Conservation (phyloP, 1,139 yeast species). For the Kodamaea plutei region DNA sequence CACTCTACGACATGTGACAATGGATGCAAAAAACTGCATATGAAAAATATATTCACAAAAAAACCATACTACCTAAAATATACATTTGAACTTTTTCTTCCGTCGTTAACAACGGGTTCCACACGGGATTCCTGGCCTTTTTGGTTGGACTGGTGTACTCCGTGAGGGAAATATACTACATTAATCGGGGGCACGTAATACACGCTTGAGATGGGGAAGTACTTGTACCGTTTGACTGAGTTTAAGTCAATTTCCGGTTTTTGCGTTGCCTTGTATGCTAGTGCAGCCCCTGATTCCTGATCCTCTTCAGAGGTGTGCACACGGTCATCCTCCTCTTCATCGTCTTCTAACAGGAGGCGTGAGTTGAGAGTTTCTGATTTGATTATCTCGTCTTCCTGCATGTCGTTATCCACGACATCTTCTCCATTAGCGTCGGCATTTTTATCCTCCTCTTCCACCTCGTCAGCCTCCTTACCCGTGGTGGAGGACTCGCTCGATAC, state of each 20-base stretch:
- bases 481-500: slow-evolving; percentile 6
- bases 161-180: slow-evolving; percentile 57
- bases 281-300: slow-evolving; percentile 5
- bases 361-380: background rate
- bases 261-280: slow-evolving; percentile 10
- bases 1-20: too few species aligned
- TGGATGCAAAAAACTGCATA: too few species aligned
- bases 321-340: slow-evolving; percentile 11
- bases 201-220: slow-evolving; percentile 53
- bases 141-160: slow-evolving; percentile 42
- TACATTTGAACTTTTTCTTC: slow-evolving; percentile 16
- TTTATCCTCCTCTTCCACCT: slow-evolving; percentile 10
- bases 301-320: slow-evolving; percentile 8
- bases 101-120: slow-evolving; percentile 8
- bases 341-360: slow-evolving; percentile 8
- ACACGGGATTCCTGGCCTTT: slow-evolving; percentile 8
- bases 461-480: slow-evolving; percentile 9
- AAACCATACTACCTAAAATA: slow-evolving; percentile 14
- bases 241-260: slow-evolving; percentile 11
- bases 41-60: too few species aligned
- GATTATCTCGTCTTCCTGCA: slow-evolving; percentile 5
- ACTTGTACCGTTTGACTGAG: slow-evolving; percentile 37
- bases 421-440: slow-evolving; percentile 3
- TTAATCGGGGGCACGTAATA: slow-evolving; percentile 59
- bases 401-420: slow-evolving; percentile 4